Conservation (phyloP, 805 yeast species). For the Kodamaea hsintzibuensis region DNA sequence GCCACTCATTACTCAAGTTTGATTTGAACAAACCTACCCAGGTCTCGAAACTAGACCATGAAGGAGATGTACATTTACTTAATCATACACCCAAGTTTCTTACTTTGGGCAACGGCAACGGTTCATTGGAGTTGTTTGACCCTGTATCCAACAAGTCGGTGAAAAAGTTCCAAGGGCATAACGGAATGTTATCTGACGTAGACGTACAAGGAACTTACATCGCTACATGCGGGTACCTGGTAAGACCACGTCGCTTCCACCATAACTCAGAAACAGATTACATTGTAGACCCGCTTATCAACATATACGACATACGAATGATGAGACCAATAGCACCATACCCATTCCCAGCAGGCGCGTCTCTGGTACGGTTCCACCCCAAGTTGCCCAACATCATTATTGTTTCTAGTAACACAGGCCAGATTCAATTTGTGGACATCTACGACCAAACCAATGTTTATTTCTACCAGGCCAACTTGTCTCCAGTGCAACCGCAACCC, state of each 20-base stretch:
- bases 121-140: slow-evolving; percentile 65
- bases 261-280: slow-evolving; percentile 20
- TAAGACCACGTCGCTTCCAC: slow-evolving; percentile 53
- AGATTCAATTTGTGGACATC: slow-evolving; percentile 81
- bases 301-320: slow-evolving; percentile 75
- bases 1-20: slow-evolving; percentile 28
- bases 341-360: slow-evolving; percentile 88
- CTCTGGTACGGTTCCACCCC: slow-evolving; percentile 83
- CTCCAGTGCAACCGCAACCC: slow-evolving; percentile 8
- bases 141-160: slow-evolving; percentile 48
- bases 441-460: slow-evolving; percentile 70
- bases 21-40: slow-evolving; percentile 33
- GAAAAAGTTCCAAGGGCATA: slow-evolving; percentile 58
- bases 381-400: slow-evolving; percentile 75
- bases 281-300: slow-evolving; percentile 73
- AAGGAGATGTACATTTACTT: slow-evolving; percentile 47
- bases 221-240: slow-evolving; percentile 79
- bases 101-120: slow-evolving; percentile 59
- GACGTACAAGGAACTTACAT: slow-evolving; percentile 65
- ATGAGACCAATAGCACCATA: slow-evolving; percentile 75
- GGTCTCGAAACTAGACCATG: slow-evolving; percentile 35
- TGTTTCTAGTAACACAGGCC: slow-evolving; percentile 75
- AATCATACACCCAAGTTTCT: slow-evolving; percentile 49
- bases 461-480: slow-evolving; percentile 65
- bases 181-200: slow-evolving; percentile 61